Evolutionary conservation across 2,329 filamentous ascomycete species (phyloP).

Genomic region (Exophiala sideris): DNA sequence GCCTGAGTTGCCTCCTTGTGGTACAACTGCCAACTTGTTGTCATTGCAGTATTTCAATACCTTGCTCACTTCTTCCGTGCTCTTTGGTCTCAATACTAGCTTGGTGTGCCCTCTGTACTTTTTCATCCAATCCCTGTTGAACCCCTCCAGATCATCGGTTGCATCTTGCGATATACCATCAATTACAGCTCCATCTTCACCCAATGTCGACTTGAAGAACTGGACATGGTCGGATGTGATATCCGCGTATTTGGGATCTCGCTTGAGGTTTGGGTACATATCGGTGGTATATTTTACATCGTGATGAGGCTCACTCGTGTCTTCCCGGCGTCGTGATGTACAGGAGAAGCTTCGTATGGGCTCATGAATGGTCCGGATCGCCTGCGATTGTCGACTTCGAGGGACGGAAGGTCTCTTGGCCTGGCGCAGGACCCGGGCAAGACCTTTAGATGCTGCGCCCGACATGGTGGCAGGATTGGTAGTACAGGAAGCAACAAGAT

Average conservation of each 20-base stretch:
- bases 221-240: constrained; percentile 76
- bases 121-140: constrained; percentile 98
- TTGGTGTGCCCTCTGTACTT: constrained; percentile 91
- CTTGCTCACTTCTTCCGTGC: constrained; percentile 83
- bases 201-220: constrained; percentile 78
- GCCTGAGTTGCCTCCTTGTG: constrained; percentile 95
- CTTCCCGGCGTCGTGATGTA: constrained; percentile 16
- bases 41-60: constrained; percentile 95
- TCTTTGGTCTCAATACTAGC: constrained; percentile 80
- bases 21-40: constrained; percentile 85
- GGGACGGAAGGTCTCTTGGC: constrained; percentile 13
- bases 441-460: constrained; percentile 10
- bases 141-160: constrained; percentile 78
- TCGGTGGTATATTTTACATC: constrained; percentile 74
- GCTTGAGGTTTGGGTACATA: constrained; percentile 72
- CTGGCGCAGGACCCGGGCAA: constrained; percentile 15
- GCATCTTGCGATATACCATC: constrained; percentile 76
- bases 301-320: constrained; percentile 20
- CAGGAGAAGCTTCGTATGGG: constrained; percentile 17
- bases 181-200: constrained; percentile 73
- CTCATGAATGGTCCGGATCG: constrained; percentile 3
- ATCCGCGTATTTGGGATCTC: constrained; percentile 67
- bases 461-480: constrained; percentile 11
- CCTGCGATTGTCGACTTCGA: constrained; percentile 7
- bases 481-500: neutral